Base-by-base conservation (phyloP, 2,329 filamentous ascomycete species). In the Trichoderma harzianum region DNA sequence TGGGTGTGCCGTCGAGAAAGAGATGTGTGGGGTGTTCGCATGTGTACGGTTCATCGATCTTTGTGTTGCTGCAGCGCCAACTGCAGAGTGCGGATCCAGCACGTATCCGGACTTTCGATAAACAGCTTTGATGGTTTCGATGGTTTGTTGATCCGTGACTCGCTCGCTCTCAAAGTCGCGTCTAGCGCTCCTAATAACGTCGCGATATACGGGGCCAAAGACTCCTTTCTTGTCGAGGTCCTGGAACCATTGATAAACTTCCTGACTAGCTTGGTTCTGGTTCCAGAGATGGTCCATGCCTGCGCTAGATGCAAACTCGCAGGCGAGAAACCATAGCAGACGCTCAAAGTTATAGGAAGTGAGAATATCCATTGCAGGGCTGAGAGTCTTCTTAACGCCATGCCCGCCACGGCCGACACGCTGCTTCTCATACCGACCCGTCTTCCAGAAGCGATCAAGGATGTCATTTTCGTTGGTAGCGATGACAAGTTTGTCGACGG, bases 381-480 rank as follows among this genome's bases (percentile, higher is more conserved):
- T 94, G 66, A 97, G 88, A 0, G 96, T 99, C 84, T 97, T 95
- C 83, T 94, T 95, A 74, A 95, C 94, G 47, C 93, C 63, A 82
- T 85, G 62, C 72, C 70, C 18, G 39, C 68, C 16, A 60, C 60
- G 43, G 69, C 87, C 83, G 8, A 89, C 86, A 2, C 90, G 85
- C 77, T 94, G 88, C 87, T 98, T 98, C 84, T 96, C 93, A 83
- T 98, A 98, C 75, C 88, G 87, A 51, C 95, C 93, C 0, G 91
- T 93, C 84, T 92, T 92, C 93, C 93, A 98, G 87, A 99, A 99
- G 39, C 96, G 90, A 82, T 98, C 89, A 12, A 99, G 88, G 73
- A 98, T 98, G 78, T 98, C 96, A 83, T 99, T 99, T 83, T 97
- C 95, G 81, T 98, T 98, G 66, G 95, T 98, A 0, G 95, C 94